Base-by-base conservation (phyloP, 139 green algal genomes). In the Klebsormidium nitens region DNA sequence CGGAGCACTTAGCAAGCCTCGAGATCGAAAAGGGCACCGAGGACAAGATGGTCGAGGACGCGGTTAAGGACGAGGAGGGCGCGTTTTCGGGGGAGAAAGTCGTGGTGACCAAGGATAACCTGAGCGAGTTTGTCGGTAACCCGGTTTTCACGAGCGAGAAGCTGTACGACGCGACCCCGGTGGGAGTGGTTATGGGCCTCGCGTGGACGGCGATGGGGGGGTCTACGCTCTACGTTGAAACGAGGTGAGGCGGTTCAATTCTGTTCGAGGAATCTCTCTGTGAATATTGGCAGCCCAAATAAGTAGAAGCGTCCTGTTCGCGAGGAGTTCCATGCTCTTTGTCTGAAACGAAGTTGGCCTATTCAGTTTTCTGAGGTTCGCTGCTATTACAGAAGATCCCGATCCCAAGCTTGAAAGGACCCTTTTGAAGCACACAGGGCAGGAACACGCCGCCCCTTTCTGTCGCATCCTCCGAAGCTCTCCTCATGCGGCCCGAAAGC, bases 201-300 rank as follows among this genome's bases (percentile, higher is more conserved):
- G 94, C 93, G 2, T 99, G 92, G 92, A 98, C 93, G 0, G 76
- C 90, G 0, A 90, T 96, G 90, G 94, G 94, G 4, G 94, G 94
- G 36, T 86, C 78, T 36, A 95, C 88, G 31, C 82, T 98, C 59
- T 97, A 95, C 68, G 75, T 95, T 6, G 91, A 97, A 81, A 88
- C 90, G 1, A 88, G n/a, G n/a, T n/a, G n/a, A n/a, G n/a, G n/a
- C 87, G 3, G n/a, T n/a, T n/a, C n/a, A n/a, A n/a, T n/a, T n/a
- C n/a, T n/a, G n/a, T n/a, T n/a, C n/a, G n/a, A n/a, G n/a, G n/a
- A n/a, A n/a, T n/a, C n/a, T n/a, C n/a, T n/a, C n/a, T n/a, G n/a
- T n/a, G n/a, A n/a, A n/a, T n/a, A n/a, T n/a, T n/a, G n/a, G n/a
- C n/a, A n/a, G n/a, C 46, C 46, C 19, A 23, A 55, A 55, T 19